A percentile compares a stretch with the other conserved stretches of the same genome.
phyloP scores from a whole-genome alignment of 208 protist species.

The Angomonas ambiguus region DNA sequence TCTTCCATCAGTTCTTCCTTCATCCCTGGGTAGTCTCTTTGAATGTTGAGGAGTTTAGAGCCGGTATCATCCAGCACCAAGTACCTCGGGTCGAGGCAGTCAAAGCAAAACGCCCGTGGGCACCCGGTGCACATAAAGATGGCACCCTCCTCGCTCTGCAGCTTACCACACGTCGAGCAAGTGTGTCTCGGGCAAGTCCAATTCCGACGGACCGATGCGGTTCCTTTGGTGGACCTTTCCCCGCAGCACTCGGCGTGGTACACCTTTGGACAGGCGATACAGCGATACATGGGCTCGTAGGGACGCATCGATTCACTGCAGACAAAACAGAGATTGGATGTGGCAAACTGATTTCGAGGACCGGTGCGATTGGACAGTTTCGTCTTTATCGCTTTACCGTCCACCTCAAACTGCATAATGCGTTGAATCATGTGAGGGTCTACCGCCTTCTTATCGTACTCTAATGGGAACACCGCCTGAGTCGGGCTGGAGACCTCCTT shows the following conservation, averaged over 20 bases:
- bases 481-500: neutral
- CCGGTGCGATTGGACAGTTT: neutral
- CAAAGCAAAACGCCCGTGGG: slow-evolving; percentile 79
- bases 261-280: slow-evolving; percentile 70
- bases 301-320: slow-evolving; percentile 76
- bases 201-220: slow-evolving; percentile 28
- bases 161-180: slow-evolving; percentile 61
- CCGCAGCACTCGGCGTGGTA: slow-evolving; percentile 80
- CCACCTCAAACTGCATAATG: neutral
- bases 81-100: slow-evolving; percentile 78
- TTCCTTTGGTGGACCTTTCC: slow-evolving; percentile 25
- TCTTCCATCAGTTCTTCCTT: slow-evolving; percentile 47
- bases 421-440: slow-evolving; percentile 32
- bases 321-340: slow-evolving; percentile 62
- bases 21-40: slow-evolving; percentile 67
- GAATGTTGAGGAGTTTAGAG: slow-evolving; percentile 54
- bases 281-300: slow-evolving; percentile 80
- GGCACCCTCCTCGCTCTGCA: slow-evolving; percentile 53
- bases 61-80: slow-evolving; percentile 61
- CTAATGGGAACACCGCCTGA: neutral
- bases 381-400: neutral
- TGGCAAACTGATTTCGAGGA: slow-evolving; percentile 7
- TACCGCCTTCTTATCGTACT: slow-evolving; percentile 42
- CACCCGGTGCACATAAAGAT: slow-evolving; percentile 84
- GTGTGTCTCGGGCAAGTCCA: slow-evolving; percentile 77